phyloP scores from a whole-genome alignment of 805 yeast genomes.

The Metschnikowia bowlesiae region DNA sequence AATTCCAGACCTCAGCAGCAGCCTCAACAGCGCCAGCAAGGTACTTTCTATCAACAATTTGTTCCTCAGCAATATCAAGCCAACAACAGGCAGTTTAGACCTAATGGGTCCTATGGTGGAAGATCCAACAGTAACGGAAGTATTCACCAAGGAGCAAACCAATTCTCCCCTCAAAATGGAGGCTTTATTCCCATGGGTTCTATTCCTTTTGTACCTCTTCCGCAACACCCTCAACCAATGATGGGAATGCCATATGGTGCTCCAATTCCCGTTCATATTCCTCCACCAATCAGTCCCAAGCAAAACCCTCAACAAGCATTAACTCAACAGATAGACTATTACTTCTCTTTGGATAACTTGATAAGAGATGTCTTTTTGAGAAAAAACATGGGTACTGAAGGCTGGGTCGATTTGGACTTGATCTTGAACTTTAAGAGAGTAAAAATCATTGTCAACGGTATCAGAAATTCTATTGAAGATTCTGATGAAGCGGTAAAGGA shows the following conservation, averaged over 20 bases:
- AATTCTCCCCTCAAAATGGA: slow-evolving; percentile 12
- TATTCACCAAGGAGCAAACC: slow-evolving; percentile 12
- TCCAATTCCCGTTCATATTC: slow-evolving; percentile 27
- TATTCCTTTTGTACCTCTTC: slow-evolving; percentile 17
- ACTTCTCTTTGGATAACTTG: slow-evolving; percentile 83
- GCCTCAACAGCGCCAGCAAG: slow-evolving; percentile 18
- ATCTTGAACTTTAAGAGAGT: slow-evolving; percentile 75
- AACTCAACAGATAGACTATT: slow-evolving; percentile 74
- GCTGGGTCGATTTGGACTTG: slow-evolving; percentile 61
- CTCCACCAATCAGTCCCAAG: slow-evolving; percentile 46
- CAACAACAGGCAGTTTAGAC: slow-evolving; percentile 27
- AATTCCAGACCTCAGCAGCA: slow-evolving; percentile 17
- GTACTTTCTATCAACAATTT: slow-evolving; percentile 26
- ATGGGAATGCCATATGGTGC: slow-evolving; percentile 17
- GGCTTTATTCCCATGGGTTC: slow-evolving; percentile 20
- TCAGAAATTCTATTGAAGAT: slow-evolving; percentile 30
- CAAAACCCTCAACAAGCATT: slow-evolving; percentile 44
- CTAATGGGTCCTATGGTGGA: slow-evolving; percentile 13
- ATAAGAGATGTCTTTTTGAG: slow-evolving; percentile 80
- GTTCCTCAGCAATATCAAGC: slow-evolving; percentile 26
- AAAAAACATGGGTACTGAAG: slow-evolving; percentile 66
- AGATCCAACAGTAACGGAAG: slow-evolving; percentile 20
- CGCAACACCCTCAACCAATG: slow-evolving; percentile 24
- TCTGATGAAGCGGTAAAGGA: slow-evolving; percentile 16
- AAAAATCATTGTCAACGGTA: slow-evolving; percentile 45